These are phyloP conservation scores for Claviceps humidiphila DNA, from an alignment of 2,329 filamentous ascomycete genomes.

Conservation along the genomic window DNA sequence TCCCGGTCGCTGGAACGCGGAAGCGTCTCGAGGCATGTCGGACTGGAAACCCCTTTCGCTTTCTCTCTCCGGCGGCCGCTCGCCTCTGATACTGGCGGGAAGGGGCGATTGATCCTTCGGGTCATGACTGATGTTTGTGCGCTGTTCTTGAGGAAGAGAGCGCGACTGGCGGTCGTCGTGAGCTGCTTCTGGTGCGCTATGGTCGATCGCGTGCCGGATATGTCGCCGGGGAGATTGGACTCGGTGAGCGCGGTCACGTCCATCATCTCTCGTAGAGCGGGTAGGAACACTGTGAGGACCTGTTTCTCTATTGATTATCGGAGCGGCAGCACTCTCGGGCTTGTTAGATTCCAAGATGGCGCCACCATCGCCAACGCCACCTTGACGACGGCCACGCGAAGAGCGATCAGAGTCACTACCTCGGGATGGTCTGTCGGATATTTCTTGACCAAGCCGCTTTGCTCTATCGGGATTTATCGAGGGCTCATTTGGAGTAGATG, in stretches of 20 bases:
- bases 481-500: conserved; percentile 25
- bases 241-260: conserved; percentile 26
- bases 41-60: conserved; percentile 13
- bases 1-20: conserved; percentile 23
- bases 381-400: conserved; percentile 15
- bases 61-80: conserved; percentile 27
- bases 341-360: conserved; percentile 29
- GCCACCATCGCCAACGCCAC: conserved; percentile 7
- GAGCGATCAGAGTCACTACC: conserved; percentile 17
- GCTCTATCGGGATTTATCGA: conserved; percentile 43
- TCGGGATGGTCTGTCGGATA: conserved; percentile 13
- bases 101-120: conserved; percentile 20
- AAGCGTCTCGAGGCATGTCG: conserved; percentile 28
- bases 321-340: conserved; percentile 32
- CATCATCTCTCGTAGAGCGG: conserved; percentile 29
- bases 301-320: conserved; percentile 27
- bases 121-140: conserved; percentile 17
- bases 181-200: conserved; percentile 23
- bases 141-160: conserved; percentile 22
- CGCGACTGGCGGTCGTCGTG: conserved; percentile 36
- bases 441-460: conserved; percentile 30
- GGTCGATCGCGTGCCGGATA: conserved; percentile 19
- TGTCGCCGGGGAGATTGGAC: conserved; percentile 37
- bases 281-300: conserved; percentile 15
- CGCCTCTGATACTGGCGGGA: conserved; percentile 17